These are phyloP conservation scores for Kodamaea fungicola DNA, from an alignment of 1,139 yeast species.

Conservation along the genomic window DNA sequence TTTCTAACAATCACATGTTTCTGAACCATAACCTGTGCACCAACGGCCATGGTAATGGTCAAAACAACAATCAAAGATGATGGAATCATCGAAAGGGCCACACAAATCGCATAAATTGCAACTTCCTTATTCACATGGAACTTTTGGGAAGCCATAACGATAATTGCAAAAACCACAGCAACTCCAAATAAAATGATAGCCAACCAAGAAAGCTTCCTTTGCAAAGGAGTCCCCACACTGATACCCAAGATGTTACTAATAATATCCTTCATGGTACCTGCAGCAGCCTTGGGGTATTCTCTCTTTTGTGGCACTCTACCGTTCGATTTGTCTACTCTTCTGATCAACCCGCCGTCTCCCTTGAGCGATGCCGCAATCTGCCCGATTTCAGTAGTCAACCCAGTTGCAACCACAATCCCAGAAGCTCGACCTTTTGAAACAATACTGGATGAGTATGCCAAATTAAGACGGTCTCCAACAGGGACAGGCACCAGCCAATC, in stretches of 20 bases:
- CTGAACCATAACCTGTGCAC: conserved; percentile 46
- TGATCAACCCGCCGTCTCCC: conserved; percentile 22
- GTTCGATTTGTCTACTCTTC: conserved; percentile 21
- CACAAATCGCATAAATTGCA: conserved; percentile 39
- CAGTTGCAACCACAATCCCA: conserved; percentile 46
- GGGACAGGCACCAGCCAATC: conserved; percentile 28
- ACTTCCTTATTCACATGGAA: conserved; percentile 39
- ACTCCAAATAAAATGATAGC: conserved; percentile 39
- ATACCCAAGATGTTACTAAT: conserved; percentile 33
- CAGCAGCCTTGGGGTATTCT: conserved; percentile 49
- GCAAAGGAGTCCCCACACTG: conserved; percentile 44
- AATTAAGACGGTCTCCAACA: conserved; percentile 41
- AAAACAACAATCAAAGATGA: conserved; percentile 55
- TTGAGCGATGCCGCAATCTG: conserved; percentile 39
- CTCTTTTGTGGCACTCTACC: conserved; percentile 26
- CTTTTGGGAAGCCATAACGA: conserved; percentile 36
- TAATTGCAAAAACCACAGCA: conserved; percentile 35
- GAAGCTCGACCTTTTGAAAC: conserved; percentile 47
- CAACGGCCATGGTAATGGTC: conserved; percentile 48
- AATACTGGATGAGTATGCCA: conserved; percentile 44
- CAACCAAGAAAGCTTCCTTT: conserved; percentile 43
- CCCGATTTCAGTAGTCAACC: conserved; percentile 48
- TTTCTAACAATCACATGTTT: conserved; percentile 46
- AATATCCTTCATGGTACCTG: conserved; percentile 37
- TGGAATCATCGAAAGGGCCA: conserved; percentile 53